phyloP scores from a whole-genome alignment of 1,284 basidiomycete genomes.

The Ceratobasidium sp. region DNA sequence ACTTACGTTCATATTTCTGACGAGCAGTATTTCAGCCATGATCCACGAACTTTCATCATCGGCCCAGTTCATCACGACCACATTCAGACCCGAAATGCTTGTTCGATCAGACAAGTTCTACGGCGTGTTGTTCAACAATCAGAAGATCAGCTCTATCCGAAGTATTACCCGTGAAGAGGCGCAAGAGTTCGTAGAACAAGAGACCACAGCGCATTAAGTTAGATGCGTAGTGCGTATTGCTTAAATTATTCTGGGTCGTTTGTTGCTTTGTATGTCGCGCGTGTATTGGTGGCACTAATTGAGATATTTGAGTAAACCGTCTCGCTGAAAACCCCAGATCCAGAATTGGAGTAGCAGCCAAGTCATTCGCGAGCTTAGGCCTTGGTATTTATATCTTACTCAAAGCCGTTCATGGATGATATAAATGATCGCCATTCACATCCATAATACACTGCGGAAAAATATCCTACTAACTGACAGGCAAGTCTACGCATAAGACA shows the following conservation, averaged over 20 bases:
- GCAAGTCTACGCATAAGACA: too few species aligned
- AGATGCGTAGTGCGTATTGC: background rate
- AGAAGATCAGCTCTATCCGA: slow-evolving; percentile 91
- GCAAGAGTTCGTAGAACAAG: slow-evolving; percentile 84
- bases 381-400: too few species aligned
- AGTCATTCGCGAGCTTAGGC: too few species aligned
- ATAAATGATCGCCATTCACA: too few species aligned
- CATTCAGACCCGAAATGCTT: slow-evolving; percentile 98
- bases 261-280: background rate
- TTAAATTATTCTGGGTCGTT: slow-evolving; percentile 39
- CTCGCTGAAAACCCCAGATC: too few species aligned
- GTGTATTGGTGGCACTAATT: too few species aligned
- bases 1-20: background rate
- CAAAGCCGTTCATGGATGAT: too few species aligned
- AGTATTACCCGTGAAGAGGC: slow-evolving; percentile 87
- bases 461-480: too few species aligned
- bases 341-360: too few species aligned
- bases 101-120: slow-evolving; percentile 96
- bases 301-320: too few species aligned
- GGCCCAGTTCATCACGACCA: slow-evolving; percentile 98
- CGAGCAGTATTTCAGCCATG: slow-evolving; percentile 74
- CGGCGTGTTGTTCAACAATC: slow-evolving; percentile 98
- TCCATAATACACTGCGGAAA: too few species aligned
- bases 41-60: slow-evolving; percentile 88
- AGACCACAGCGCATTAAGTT: slow-evolving; percentile 51